phyloP scores from a whole-genome alignment of 148 eudicot genomes.

The Rhododendron williamsianum region DNA sequence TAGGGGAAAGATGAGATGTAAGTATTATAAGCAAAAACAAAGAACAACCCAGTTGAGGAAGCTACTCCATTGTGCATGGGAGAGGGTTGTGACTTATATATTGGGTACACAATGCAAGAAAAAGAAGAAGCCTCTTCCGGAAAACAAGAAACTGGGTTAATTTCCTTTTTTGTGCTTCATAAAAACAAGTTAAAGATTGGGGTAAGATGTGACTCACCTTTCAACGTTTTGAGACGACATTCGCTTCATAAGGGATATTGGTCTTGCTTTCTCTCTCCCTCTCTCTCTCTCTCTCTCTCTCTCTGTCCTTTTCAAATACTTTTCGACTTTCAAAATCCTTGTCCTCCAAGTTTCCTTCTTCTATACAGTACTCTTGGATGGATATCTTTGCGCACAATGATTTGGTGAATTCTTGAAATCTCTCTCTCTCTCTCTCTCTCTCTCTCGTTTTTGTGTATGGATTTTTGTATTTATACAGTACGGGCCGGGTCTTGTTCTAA shows the following conservation, averaged over 20 bases:
- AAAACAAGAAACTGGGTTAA: background rate
- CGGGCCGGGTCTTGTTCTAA: background rate
- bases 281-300: background rate
- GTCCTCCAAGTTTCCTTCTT: background rate
- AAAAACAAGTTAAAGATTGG: background rate
- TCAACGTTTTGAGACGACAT: background rate
- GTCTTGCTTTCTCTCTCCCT: background rate
- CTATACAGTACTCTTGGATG: background rate
- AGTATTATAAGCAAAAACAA: background rate
- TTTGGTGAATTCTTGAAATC: background rate
- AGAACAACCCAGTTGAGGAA: background rate
- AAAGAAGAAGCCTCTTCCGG: background rate
- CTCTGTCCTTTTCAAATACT: background rate
- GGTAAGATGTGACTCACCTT: background rate
- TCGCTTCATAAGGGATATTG: background rate
- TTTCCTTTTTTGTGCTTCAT: background rate
- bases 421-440: background rate
- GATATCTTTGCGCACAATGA: background rate
- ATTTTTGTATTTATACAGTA: background rate
- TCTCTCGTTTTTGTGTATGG: background rate
- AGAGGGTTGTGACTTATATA: background rate
- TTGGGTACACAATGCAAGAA: background rate
- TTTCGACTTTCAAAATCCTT: background rate
- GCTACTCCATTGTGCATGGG: background rate
- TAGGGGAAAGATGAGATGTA: background rate